Percentiles rank a stretch among this genome's conserved stretches.
phyloP scores from a whole-genome alignment of 495 filamentous ascomycete genomes.

The Aspergillus carlsbadensis region DNA sequence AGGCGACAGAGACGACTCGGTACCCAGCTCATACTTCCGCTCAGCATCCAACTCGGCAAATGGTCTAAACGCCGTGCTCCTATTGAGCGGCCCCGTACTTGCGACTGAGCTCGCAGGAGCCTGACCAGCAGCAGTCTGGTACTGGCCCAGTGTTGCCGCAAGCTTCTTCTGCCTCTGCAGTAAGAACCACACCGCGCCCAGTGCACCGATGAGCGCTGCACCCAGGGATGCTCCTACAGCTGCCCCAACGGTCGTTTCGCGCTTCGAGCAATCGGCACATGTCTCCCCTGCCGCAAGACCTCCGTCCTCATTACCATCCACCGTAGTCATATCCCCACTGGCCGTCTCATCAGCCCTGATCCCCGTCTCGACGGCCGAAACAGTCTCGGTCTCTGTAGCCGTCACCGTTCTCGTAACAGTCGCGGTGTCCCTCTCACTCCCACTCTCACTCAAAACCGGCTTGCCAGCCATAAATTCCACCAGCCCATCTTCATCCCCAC shows the following conservation, averaged over 20 bases:
- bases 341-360: too few relatives aligned
- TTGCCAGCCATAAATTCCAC: background rate
- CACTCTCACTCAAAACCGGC: background rate
- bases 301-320: too few relatives aligned
- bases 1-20: background rate
- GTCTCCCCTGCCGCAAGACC: too few relatives aligned
- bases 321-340: background rate
- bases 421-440: background rate
- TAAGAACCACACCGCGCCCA: background rate
- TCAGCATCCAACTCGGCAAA: background rate
- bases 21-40: background rate
- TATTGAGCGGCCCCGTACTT: too few relatives aligned
- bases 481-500: background rate
- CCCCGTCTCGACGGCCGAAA: background rate
- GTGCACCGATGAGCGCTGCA: background rate
- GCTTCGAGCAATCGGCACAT: background rate
- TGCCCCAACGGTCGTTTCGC: background rate
- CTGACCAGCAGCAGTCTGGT: background rate
- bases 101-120: background rate
- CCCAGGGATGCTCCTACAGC: background rate
- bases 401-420: background rate
- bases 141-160: background rate
- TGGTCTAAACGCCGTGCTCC: background rate
- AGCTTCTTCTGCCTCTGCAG: background rate
- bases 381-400: background rate